A percentile compares a stretch with the other conserved stretches of the same genome.
Conservation (phyloP, 2,329 filamentous ascomycete species). For the Xylogone sp. region DNA sequence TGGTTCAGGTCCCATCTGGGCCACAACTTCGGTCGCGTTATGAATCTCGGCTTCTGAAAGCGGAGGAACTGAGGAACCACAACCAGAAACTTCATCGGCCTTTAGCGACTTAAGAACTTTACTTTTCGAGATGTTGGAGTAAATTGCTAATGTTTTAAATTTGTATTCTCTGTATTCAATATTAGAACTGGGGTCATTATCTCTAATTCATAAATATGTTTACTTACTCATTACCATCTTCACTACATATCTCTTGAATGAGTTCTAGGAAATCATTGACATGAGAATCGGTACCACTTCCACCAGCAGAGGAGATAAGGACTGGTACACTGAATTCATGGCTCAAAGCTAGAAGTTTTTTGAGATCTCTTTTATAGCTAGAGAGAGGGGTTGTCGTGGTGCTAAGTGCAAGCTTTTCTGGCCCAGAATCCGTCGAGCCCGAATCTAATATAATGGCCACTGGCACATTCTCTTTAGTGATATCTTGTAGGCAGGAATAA, state of each 20-base stretch:
- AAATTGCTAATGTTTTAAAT: constrained; percentile 35
- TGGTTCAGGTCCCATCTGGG: constrained; percentile 44
- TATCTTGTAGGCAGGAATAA: constrained; percentile 2
- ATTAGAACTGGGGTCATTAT: too few relatives aligned
- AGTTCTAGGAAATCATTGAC: constrained; percentile 37
- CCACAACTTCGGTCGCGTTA: constrained; percentile 33
- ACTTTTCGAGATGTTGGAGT: constrained; percentile 34
- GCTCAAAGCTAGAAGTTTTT: constrained; percentile 32
- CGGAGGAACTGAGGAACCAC: constrained; percentile 37
- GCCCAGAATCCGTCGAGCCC: constrained; percentile 33
- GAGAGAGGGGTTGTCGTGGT: constrained; percentile 35
- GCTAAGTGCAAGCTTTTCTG: constrained; percentile 37
- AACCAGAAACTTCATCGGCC: constrained; percentile 29
- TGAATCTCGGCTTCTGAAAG: constrained; percentile 36
- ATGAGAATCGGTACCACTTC: constrained; percentile 42
- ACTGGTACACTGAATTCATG: constrained; percentile 33
- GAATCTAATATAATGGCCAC: constrained; percentile 32
- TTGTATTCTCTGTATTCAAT: constrained; percentile 3
- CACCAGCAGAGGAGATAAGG: constrained; percentile 42
- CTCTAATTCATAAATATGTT: too few relatives aligned
- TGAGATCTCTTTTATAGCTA: constrained; percentile 39
- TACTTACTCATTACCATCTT: constrained; percentile 18
- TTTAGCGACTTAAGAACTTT: constrained; percentile 26
- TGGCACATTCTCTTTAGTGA: constrained; percentile 23
- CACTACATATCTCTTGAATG: constrained; percentile 32